Evolutionary conservation across 2,329 filamentous ascomycete genomes (phyloP).

Genomic region (Aspergillus sp.): DNA sequence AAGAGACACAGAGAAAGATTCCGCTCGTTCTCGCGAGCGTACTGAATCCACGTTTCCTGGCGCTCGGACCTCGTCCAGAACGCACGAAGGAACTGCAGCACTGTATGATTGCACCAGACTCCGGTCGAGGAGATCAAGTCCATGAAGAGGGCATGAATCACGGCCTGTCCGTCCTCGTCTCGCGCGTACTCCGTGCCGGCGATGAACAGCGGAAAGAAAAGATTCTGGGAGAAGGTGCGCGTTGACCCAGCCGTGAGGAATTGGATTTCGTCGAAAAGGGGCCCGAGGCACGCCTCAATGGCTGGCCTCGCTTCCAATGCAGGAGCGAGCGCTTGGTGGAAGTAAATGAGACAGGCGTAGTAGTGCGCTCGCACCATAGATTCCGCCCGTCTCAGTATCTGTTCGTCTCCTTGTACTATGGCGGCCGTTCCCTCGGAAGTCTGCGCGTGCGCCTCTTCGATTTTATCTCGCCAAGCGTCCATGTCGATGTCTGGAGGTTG

Average conservation of each 20-base stretch:
- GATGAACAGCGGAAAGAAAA: conserved; percentile 28
- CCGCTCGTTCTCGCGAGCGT: conserved; percentile 9
- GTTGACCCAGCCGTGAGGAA: conserved; percentile 3
- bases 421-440: conserved; percentile 1
- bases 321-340: conserved; percentile 20
- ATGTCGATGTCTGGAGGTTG: conserved; percentile 3
- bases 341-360: conserved; percentile 23
- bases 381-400: conserved; percentile 6
- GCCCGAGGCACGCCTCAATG: neutral
- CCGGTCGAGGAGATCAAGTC: conserved; percentile 13
- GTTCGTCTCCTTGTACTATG: neutral
- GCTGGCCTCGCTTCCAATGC: neutral
- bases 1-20: conserved; percentile 10
- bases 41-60: conserved; percentile 15
- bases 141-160: conserved; percentile 10
- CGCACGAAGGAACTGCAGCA: conserved; percentile 17
- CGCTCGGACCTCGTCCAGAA: conserved; percentile 17
- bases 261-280: conserved; percentile 1
- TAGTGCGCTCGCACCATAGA: conserved; percentile 17
- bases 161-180: conserved; percentile 1
- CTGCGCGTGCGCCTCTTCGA: conserved; percentile 11
- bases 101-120: conserved; percentile 18
- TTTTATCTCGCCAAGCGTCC: conserved; percentile 7
- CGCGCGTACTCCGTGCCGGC: conserved; percentile 20
- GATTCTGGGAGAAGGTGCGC: conserved; percentile 21